Percentiles rank a stretch among this genome's conserved stretches.
These are phyloP conservation scores for Flueggea neowawraea DNA, from an alignment of 441 rosid genomes.

Conservation along the genomic window DNA sequence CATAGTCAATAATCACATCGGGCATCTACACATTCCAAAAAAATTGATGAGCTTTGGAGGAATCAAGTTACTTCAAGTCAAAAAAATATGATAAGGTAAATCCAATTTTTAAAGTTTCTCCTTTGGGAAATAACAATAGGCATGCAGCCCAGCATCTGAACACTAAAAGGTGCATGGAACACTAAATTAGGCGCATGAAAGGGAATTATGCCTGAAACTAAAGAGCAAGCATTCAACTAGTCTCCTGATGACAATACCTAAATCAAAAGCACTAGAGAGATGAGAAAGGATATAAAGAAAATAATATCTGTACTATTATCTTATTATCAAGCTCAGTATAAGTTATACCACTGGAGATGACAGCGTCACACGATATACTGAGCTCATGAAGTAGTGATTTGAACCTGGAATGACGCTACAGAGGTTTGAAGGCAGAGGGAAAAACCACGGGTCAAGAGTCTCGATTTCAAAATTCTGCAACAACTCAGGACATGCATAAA, in stretches of 20 bases:
- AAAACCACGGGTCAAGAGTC: conserved; percentile 79
- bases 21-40: conserved; percentile 56
- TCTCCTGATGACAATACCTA: neutral
- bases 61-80: neutral
- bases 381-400: conserved; percentile 68
- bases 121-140: neutral
- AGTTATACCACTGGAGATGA: conserved; percentile 91
- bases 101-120: neutral
- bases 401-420: conserved; percentile 75
- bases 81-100: neutral
- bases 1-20: conserved; percentile 77
- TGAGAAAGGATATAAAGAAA: conserved; percentile 4
- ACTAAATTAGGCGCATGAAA: too few species aligned
- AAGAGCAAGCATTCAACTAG: neutral
- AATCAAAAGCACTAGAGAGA: conserved; percentile 2
- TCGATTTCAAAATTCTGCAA: conserved; percentile 40
- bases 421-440: conserved; percentile 65
- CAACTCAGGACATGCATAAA: conserved; percentile 3
- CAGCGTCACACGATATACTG: conserved; percentile 66
- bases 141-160: neutral
- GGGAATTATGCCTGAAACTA: too few species aligned
- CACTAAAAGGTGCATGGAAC: too few species aligned
- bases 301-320: neutral
- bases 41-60: neutral
- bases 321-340: conserved; percentile 13